Base-by-base conservation (phyloP, 2,329 filamentous ascomycete species). In the Diplodia mutila region DNA sequence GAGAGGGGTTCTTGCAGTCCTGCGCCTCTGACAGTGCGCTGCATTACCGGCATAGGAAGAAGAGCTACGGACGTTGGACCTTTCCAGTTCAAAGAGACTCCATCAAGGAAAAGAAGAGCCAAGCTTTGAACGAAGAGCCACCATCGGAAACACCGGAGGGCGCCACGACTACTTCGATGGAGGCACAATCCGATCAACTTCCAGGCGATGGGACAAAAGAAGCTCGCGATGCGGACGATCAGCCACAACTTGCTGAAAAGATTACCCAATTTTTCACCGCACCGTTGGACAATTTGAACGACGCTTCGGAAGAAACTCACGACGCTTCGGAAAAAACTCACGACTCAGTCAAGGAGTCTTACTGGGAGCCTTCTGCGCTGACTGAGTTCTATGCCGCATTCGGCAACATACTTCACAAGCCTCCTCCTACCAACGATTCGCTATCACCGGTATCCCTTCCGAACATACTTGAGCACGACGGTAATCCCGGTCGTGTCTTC, bases 21-120 rank as follows among this genome's bases (percentile, higher is more conserved):
- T 65, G 70, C 3, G 64, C 70, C 2, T 66, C 72, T 18, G 73
- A 75, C 14, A 64, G 66, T 4, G 69, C 70, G n/a, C 67, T 79
- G 0, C 70, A 72, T 12, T 73, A 73, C 61, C 69, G 67, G 16
- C n/a, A 69, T 27, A 73, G 76, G 32, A 51, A 70, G 12, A 55
- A 66, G 2, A 65, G 66, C 2, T 25, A 77, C 9, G 76, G 74
- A 16, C 76, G 77, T 2, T 75, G 75, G 73, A 70, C 69, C n/a
- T 37, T 71, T 29, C 73, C 70, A 25, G 39, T 70, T 11, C 12
- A 23, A 11, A 65, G 49, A 46, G 37, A 54, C 14, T 34, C 48
- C 25, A n/a, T 3, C 11, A 9, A 9, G 16, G 21, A 1, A 14
- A 5, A 8, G 42, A 29, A 18, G 18, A 27, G n/a, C 14, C 42